Percentiles rank a stretch among this genome's conserved stretches.
Conservation (phyloP, 306 rosid species). For the Luffa aegyptiaca region DNA sequence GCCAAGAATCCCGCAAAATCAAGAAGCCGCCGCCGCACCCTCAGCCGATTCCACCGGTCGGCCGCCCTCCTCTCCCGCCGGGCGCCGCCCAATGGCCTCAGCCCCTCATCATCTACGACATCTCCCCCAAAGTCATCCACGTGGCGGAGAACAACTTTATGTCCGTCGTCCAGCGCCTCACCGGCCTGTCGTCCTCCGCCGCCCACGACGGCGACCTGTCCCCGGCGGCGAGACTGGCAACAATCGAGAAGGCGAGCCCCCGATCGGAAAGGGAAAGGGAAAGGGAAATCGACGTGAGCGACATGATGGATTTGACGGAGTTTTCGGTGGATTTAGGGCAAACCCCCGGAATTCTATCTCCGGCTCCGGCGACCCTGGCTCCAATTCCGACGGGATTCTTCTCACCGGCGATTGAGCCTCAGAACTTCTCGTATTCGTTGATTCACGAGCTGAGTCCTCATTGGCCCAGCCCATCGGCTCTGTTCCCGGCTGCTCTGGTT, state of each 20-base stretch:
- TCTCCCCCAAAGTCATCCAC: constrained; percentile 76
- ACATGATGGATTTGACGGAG: constrained; percentile 29
- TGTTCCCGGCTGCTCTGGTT: constrained; percentile 38
- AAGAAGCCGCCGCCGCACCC: constrained; percentile 60
- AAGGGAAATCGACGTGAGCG: constrained; percentile 16
- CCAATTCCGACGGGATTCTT: constrained; percentile 53
- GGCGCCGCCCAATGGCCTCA: constrained; percentile 18
- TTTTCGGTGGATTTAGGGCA: constrained; percentile 47
- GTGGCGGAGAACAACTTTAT: constrained; percentile 53
- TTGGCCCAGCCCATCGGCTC: constrained; percentile 72
- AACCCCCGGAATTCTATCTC: constrained; percentile 63
- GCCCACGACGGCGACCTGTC: constrained; percentile 47
- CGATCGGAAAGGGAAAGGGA: constrained; percentile 37
- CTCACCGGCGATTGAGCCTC: constrained; percentile 41
- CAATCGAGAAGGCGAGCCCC: constrained; percentile 74
- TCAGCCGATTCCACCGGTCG: constrained; percentile 16
- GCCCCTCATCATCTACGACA: constrained; percentile 73
- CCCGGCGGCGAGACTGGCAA: constrained; percentile 86
- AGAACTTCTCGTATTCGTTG: constrained; percentile 18
- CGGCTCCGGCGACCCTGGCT: constrained; percentile 55
- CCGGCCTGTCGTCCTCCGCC: constrained; percentile 47
- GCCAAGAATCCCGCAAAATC: constrained; percentile 64
- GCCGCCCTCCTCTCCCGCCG: constrained; percentile 2
- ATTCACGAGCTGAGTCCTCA: constrained; percentile 41
- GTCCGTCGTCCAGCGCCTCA: constrained; percentile 87